Base-by-base conservation (phyloP, 2,329 filamentous ascomycete species). In the Corynespora cassiicola region DNA sequence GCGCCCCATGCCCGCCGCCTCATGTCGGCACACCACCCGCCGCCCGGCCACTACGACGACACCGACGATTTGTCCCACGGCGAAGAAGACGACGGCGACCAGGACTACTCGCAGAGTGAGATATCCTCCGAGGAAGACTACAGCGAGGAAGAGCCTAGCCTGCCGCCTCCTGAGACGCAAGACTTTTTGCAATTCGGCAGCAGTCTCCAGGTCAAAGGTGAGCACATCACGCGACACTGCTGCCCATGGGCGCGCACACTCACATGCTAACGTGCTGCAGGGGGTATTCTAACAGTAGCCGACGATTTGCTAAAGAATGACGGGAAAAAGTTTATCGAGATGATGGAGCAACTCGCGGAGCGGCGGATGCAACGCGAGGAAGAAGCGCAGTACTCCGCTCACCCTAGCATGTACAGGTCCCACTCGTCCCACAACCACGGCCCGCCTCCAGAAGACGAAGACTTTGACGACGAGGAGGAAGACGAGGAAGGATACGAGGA, bases 321-420 rank as follows among this genome's bases (percentile, higher is more conserved):
- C 71, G 94, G 94, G 61, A 96, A 95, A 72, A 95, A 96, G 65
- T 99, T 99, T 75, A 99, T 99, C 71, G 94, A 99, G 69, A 99
- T 99, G 94, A 99, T 99, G 94, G 94, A 99, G 70, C 92, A 97
- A 74, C 81, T 99, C 58, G 94, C 94, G 23, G 94, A 99, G 74
- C 88, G 92, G 59, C 84, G 94, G 58, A 96, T 99, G 92, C 89
- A 91, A 64, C 86, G 94, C 56, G 92, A 97, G 75, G 91, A 94
- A 72, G 90, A 96, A 65, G 88, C 89, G 33, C 84, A 85, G 54
- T 82, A 82, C 58, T 71, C 76, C 35, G 73, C 75, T 50, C 78
- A 84, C 67, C 63, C 84, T 79, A 70, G 76, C 76, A 68, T 78
- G 53, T 65, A 69, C 39, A 55, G 73, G 33, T 59, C 65, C 42